Evolutionary conservation across 345 rosid species (phyloP), one percentile per base, ranked within the genome.

Genomic region (Erodium maritimum): DNA sequence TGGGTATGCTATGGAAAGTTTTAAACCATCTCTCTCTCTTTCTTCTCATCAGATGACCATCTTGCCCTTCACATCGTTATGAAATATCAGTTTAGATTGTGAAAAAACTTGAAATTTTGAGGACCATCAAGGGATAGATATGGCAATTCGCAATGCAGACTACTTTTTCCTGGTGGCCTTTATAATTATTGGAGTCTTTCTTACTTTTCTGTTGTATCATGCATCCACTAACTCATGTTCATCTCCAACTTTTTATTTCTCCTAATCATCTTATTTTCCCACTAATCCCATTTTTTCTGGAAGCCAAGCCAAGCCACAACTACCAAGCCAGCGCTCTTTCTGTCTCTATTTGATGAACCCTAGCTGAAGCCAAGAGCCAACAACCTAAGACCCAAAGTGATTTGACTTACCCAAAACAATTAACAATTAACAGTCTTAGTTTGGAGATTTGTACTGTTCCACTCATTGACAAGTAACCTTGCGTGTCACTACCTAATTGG

Each of bases 191-290:
- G 71, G 76, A 65, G 62, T 25, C 56, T 62, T 25, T 29, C 37
- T 58, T 57, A 6, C 18, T 70, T 67, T 72, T 25, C 20, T 0
- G 52, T 24, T 63, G 62, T 64, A 55, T 58, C 60, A 62, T 69
- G 68, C 56, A 66, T 70, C 79, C 87, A 79, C 79, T 77, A 69
- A 67, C 71, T 62, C 62, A 57, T 73, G 65, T 69, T 78, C 64
- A 71, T 69, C 70, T 63, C 21, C 61, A 50, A 51, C 55, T 23
- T 63, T 52, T 55, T 54, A 58, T 34, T 53, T 53, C 63, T 61
- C 63, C 63, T 56, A 56, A 59, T 66, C 67, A 61, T 68, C 67
- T 64, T 61, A 59, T 56, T 64, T 61, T 29, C 59, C 77, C 78
- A 79, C 79, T 78, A 63, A 61, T 50, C 60, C 61, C 11, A 17